Evolutionary conservation across 164 flowering plant genomes (phyloP), one percentile per base, ranked within the genome.

Genomic region (Vitis vinifera): DNA sequence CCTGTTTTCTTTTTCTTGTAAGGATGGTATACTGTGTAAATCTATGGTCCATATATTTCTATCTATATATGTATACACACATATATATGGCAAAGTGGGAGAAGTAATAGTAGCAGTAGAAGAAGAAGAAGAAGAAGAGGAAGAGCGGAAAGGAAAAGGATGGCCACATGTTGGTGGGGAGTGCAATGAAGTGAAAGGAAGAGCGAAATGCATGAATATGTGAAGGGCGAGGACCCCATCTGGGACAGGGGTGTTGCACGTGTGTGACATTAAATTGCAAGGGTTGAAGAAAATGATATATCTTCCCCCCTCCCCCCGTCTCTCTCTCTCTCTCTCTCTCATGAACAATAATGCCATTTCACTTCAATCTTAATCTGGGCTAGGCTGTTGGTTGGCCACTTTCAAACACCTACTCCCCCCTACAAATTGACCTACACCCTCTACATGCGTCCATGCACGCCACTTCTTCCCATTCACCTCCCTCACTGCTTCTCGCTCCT

Each of bases 191-290:
- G 44, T 37, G 44, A 37, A 37, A 37, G 44, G 44, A 65, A 52
- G 13, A 30, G 58, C 15, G 16, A 9, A 51, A 55, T 14, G 14
- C 57, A 60, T 10, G 59, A 16, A 31, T 3, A 60, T 31, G 66
- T 29, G 7, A 37, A 51, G 59, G 51, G 30, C 30, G n/a, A 37
- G 27, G 14, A 44, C 30, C 58, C 14, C 44, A 37, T 37, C 44
- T 37, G 7, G 44, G 44, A 3, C 44, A 37, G 6, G 44, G 44
- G 44, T 37, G 44, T 37, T 72, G 73, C 81, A 78, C 81, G 81
- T 78, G 76, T 72, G 75, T 71, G 61, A 68, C 79, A 71, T 72
- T 69, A 55, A 76, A 66, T 56, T 29, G 8, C 57, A 60, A 64
- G 55, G 29, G 62, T 49, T 14, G 51, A 73, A 51, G 60, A 66